Evolutionary conservation across 495 filamentous ascomycete species (phyloP).

Genomic region (Cercophora newfieldiana): DNA sequence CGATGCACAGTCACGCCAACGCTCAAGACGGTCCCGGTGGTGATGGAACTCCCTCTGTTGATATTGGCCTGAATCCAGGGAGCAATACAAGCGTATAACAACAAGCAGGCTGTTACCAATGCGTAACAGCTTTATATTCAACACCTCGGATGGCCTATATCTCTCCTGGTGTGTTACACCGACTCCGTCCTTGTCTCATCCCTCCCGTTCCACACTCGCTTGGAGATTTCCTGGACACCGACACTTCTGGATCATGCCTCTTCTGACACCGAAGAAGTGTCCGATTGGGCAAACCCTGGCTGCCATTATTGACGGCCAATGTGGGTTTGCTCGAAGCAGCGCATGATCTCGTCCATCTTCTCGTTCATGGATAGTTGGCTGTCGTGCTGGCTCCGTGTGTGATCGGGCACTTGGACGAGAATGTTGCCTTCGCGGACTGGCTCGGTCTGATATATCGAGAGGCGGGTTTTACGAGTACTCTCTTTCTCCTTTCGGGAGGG

Average conservation of each 20-base stretch:
- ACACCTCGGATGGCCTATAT: not conserved
- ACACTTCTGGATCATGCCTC: not conserved
- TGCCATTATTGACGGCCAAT: not conserved
- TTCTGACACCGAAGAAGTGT: not conserved
- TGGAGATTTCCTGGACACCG: not conserved
- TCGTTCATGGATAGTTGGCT: not conserved
- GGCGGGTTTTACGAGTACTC: not conserved
- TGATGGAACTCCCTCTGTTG: not conserved
- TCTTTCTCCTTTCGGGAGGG: conserved; percentile 1
- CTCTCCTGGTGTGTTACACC: not conserved
- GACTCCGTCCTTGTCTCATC: not conserved
- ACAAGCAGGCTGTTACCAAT: not conserved
- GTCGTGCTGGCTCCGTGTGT: not conserved
- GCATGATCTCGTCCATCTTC: conserved; percentile 18
- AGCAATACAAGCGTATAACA: not conserved
- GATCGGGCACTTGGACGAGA: conserved; percentile 5
- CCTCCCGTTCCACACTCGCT: not conserved
- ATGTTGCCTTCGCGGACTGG: conserved; percentile 19
- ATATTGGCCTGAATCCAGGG: not conserved
- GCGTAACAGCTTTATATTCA: not conserved
- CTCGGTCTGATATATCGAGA: conserved; percentile 11
- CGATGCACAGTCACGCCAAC: not conserved
- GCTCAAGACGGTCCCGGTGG: not conserved
- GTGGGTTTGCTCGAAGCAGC: not conserved
- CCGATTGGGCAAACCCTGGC: not conserved